These are phyloP conservation scores for Amanita subjunquillea DNA, from an alignment of 768 basidiomycete species.

Conservation along the genomic window DNA sequence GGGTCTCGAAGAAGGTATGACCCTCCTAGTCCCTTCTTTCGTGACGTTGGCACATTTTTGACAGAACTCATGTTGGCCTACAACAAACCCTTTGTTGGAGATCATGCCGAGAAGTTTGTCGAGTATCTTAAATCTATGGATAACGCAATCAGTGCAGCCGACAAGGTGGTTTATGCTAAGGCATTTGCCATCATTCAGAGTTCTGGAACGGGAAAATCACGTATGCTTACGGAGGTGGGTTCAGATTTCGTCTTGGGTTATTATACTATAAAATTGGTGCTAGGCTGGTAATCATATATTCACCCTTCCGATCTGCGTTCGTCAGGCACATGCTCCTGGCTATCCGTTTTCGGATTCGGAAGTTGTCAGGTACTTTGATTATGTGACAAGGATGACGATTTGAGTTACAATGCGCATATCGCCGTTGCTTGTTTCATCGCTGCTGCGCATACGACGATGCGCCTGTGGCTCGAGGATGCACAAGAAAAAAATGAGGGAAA, in stretches of 20 bases:
- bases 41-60: too few relatives aligned
- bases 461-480: slow-evolving; percentile 1
- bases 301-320: slow-evolving; percentile 12
- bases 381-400: slow-evolving; percentile 1
- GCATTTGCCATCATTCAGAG: background rate
- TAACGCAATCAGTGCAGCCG: too few relatives aligned
- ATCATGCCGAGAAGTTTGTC: too few relatives aligned
- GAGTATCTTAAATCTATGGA: too few relatives aligned
- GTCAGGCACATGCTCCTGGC: slow-evolving; percentile 2
- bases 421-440: slow-evolving; percentile 9
- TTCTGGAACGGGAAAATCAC: background rate
- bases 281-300: slow-evolving; percentile 9
- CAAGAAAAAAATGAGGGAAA: background rate
- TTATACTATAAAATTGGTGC: background rate
- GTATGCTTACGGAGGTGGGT: background rate
- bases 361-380: slow-evolving; percentile 7
- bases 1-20: too few relatives aligned
- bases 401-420: slow-evolving; percentile 1
- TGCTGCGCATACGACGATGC: slow-evolving; percentile 10
- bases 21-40: too few relatives aligned
- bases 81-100: too few relatives aligned
- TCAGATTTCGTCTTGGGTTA: background rate
- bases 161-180: background rate
- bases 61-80: too few relatives aligned
- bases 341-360: slow-evolving; percentile 7